Evolutionary conservation across 805 yeast species (phyloP), one percentile per base, ranked within the genome.

Genomic region (Starmerella sp.): DNA sequence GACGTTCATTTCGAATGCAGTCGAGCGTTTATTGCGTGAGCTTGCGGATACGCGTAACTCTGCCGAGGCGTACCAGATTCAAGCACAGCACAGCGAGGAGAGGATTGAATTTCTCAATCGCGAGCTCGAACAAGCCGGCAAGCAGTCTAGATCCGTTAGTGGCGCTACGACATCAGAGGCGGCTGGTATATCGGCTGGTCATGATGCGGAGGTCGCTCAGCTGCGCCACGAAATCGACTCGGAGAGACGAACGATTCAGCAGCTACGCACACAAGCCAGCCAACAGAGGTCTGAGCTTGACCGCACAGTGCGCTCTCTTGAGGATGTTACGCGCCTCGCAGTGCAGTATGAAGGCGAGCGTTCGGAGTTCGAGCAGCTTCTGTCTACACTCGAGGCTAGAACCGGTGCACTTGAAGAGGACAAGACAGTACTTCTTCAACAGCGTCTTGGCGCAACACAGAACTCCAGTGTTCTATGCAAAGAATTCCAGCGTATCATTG

Each of bases 321-420:
- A 70, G 42, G 71, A 69, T 34, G 66, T 70, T 32, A 70, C 73
- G n/a, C 55, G 63, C 17, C 63, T 70, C 52, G 66, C 73, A 1
- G 71, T 70, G 22, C 67, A 63, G 48, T 65, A 66, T 46, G 73
- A 70, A 48, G 54, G 66, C 30, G 69, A 67, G 49, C 61, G 68
- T 5, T 28, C 47, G 1, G 53, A 54, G 15, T 49, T 51, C 39
- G 58, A 52, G 39, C 50, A 48, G 53, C 48, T 59, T 6, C 39
- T 63, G 13, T 53, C 55, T 15, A 56, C 58, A 31, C 60, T 69
- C 35, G 70, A 68, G 41, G 39, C 52, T 6, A 60, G 57, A 43
- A 62, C 67, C n/a, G 54, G 55, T 39, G 60, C 60, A 10, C 58
- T 66, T 30, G 60, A 64, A 37, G 49, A 53, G 15, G 62, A 66